Conservation (phyloP, 257 asterid species). For the Mentha longifolia region DNA sequence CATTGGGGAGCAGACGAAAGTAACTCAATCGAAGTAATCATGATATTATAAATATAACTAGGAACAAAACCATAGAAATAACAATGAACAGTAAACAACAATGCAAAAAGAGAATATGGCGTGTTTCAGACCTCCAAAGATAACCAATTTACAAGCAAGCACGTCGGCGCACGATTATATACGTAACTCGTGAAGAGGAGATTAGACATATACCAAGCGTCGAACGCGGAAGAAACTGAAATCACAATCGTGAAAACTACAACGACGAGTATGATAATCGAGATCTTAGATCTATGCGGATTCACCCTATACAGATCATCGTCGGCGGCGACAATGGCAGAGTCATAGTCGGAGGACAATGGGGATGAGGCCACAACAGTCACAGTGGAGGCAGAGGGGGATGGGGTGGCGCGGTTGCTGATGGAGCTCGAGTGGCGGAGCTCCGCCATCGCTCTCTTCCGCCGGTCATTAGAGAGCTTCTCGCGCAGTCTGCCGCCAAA, state of each 20-base stretch:
- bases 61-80: no score
- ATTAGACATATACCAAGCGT: slow-evolving; percentile 71
- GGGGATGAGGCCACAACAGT: slow-evolving; percentile 80
- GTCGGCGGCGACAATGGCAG: slow-evolving; percentile 38
- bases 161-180: no score
- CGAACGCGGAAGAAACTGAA: slow-evolving; percentile 55
- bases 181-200: no score
- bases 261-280: slow-evolving; percentile 48
- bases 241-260: slow-evolving; percentile 51
- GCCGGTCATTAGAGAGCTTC: slow-evolving; percentile 46
- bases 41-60: no score
- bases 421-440: slow-evolving; percentile 96
- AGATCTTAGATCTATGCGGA: slow-evolving; percentile 65
- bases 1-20: slow-evolving; percentile 85
- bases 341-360: slow-evolving; percentile 41
- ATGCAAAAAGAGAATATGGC: no score
- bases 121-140: no score
- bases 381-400: slow-evolving; percentile 52
- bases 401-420: slow-evolving; percentile 64
- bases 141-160: no score
- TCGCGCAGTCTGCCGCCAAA: no score
- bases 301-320: slow-evolving; percentile 61
- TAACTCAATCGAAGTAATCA: no score
- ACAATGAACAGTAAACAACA: no score
- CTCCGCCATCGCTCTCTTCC: slow-evolving; percentile 97